A percentile compares a stretch with the other conserved stretches of the same genome.
Evolutionary conservation across 73 alveolate species (phyloP).

Genomic region (Paramecium sexaurelia): DNA sequence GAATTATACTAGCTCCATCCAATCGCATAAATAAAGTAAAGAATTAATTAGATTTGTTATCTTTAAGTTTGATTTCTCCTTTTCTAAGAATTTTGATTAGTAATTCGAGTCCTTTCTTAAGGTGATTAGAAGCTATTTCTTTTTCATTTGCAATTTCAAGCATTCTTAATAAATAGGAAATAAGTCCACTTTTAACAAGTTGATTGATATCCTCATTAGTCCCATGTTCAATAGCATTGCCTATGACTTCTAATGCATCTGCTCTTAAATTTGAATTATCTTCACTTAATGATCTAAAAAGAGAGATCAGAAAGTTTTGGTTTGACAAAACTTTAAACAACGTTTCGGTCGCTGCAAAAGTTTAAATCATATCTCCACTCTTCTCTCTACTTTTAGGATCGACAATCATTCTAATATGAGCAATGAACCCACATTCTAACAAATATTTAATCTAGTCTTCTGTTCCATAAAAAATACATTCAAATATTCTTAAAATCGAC

Average conservation of each 20-base stretch:
- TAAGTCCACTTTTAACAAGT: not conserved
- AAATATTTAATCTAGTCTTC: not conserved
- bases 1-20: not conserved
- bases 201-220: not conserved
- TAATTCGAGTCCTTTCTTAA: not conserved
- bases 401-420: not conserved
- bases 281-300: constrained; percentile 17
- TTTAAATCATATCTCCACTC: constrained; percentile 8
- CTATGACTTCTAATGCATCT: constrained; percentile 10
- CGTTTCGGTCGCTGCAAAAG: constrained; percentile 15
- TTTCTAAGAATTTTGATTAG: not conserved
- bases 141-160: constrained; percentile 6
- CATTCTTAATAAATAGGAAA: not conserved
- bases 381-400: constrained; percentile 6
- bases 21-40: not conserved
- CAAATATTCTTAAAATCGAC: not conserved
- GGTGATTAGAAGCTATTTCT: not conserved
- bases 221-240: not conserved
- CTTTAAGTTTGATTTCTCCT: not conserved
- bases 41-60: not conserved
- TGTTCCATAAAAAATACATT: not conserved
- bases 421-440: not conserved
- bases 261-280: constrained; percentile 18
- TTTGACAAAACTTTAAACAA: not conserved
- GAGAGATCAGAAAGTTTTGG: not conserved